Percentiles rank a stretch among this genome's conserved stretches.
These are phyloP conservation scores for Lepidium aucheri DNA, from an alignment of 345 rosid species.

Conservation along the genomic window DNA sequence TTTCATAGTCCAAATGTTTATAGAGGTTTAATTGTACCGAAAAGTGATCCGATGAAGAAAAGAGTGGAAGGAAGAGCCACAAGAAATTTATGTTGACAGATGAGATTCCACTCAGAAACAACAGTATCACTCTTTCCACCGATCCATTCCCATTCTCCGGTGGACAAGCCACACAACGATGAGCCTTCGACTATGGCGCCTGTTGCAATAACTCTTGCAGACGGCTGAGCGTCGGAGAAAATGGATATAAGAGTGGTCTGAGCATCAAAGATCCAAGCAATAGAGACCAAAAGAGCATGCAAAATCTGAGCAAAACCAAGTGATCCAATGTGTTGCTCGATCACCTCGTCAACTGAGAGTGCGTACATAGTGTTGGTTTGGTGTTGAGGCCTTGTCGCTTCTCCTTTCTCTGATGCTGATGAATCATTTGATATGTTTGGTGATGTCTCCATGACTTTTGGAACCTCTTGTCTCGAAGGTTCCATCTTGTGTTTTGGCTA, in stretches of 20 bases:
- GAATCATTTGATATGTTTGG: conserved; percentile 24
- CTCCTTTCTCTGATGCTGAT: conserved; percentile 23
- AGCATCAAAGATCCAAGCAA: conserved; percentile 67
- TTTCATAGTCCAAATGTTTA: too few species aligned
- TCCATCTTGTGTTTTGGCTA: not conserved
- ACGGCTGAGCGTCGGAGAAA: conserved; percentile 65
- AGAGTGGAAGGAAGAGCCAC: conserved; percentile 68
- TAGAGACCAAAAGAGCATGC: conserved; percentile 56
- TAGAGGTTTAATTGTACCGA: conserved; percentile 48
- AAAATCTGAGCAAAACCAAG: conserved; percentile 55
- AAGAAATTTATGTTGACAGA: conserved; percentile 56
- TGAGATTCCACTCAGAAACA: conserved; percentile 61
- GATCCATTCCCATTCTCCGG: conserved; percentile 68
- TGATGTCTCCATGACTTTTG: conserved; percentile 14
- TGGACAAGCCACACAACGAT: conserved; percentile 37
- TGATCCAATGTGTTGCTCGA: conserved; percentile 55
- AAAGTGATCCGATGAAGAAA: conserved; percentile 66
- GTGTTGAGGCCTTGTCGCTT: not conserved
- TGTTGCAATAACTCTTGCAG: not conserved
- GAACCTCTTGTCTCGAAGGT: conserved; percentile 15
- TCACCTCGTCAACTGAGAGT: conserved; percentile 61
- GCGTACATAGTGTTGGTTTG: conserved; percentile 25
- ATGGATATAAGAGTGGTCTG: conserved; percentile 57
- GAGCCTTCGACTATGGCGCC: conserved; percentile 15
- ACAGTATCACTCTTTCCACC: conserved; percentile 38